Percentiles rank a stretch among this genome's conserved stretches.
These are phyloP conservation scores for Talaromyces albobiverticillius DNA, from an alignment of 2,329 filamentous ascomycete species.

Conservation along the genomic window DNA sequence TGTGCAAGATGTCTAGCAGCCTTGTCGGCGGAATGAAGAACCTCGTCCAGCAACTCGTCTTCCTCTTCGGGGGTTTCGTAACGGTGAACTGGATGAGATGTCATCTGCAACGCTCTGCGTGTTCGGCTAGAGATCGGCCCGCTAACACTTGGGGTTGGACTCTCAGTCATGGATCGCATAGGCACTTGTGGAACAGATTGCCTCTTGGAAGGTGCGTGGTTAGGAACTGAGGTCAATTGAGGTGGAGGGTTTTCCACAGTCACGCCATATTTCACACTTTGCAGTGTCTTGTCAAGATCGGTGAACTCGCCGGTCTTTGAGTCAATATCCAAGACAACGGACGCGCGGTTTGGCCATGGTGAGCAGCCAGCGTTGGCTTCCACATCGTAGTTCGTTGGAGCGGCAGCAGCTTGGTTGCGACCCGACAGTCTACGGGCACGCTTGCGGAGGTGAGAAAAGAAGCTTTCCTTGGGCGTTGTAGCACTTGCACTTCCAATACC, in stretches of 20 bases:
- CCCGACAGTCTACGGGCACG: conserved; percentile 89
- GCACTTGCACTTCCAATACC: conserved; percentile 77
- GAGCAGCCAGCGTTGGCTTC: conserved; percentile 91
- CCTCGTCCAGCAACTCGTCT: conserved; percentile 91
- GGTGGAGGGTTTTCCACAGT: conserved; percentile 43
- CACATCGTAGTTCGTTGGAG: conserved; percentile 79
- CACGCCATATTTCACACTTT: conserved; percentile 58
- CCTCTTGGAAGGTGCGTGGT: conserved; percentile 29
- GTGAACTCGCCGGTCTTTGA: conserved; percentile 51
- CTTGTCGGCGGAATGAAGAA: conserved; percentile 70
- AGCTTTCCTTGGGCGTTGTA: conserved; percentile 84
- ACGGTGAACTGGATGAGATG: conserved; percentile 70
- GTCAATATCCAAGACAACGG: conserved; percentile 68
- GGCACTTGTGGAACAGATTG: conserved; percentile 39
- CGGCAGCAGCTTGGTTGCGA: conserved; percentile 78
- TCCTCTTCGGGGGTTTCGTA: conserved; percentile 97
- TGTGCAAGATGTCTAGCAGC: conserved; percentile 69
- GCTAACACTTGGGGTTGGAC: conserved; percentile 24
- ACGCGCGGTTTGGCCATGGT: conserved; percentile 84
- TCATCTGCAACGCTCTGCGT: conserved; percentile 68
- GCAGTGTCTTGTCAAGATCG: conserved; percentile 60
- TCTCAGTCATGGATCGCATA: conserved; percentile 28
- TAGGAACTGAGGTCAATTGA: conserved; percentile 31
- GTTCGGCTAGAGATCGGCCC: conserved; percentile 73
- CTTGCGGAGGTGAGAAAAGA: conserved; percentile 96